These are phyloP conservation scores for Saccharomycopsis malanga DNA, from an alignment of 805 yeast species.

Conservation along the genomic window DNA sequence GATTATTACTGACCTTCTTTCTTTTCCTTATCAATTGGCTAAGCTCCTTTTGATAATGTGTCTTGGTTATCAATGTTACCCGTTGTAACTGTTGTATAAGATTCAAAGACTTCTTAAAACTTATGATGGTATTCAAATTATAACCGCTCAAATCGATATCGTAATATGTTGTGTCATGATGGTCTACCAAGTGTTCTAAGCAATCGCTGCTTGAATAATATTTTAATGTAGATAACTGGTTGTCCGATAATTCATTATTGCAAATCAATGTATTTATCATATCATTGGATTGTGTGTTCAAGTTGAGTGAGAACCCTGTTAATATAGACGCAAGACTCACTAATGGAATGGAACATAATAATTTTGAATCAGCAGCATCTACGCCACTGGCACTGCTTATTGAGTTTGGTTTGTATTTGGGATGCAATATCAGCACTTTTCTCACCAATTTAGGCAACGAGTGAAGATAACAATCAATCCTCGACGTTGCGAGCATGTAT, in stretches of 20 bases:
- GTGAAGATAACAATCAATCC: slow-evolving; percentile 15
- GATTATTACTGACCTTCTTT: slow-evolving; percentile 2
- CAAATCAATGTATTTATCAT: slow-evolving; percentile 10
- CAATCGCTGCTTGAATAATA: background rate
- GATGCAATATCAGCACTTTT: slow-evolving; percentile 17
- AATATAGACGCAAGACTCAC: slow-evolving; percentile 7
- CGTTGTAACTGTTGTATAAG: slow-evolving; percentile 17
- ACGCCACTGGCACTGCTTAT: background rate
- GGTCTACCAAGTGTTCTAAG: background rate
- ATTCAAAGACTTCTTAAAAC: slow-evolving; percentile 8
- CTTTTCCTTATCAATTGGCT: slow-evolving; percentile 6
- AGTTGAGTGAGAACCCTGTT: slow-evolving; percentile 18
- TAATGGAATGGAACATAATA: slow-evolving; percentile 14
- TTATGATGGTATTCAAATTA: background rate
- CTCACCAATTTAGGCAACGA: slow-evolving; percentile 16
- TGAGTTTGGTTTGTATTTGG: slow-evolving; percentile 10
- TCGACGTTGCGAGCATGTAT: slow-evolving; percentile 13
- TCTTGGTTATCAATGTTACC: slow-evolving; percentile 4
- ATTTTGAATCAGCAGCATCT: background rate
- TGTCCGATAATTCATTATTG: slow-evolving; percentile 9
- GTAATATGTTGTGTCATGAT: slow-evolving; percentile 2
- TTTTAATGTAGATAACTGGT: slow-evolving; percentile 7
- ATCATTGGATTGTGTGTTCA: slow-evolving; percentile 11
- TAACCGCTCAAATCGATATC: slow-evolving; percentile 8
- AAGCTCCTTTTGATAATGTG: slow-evolving; percentile 14